Evolutionary conservation across 495 filamentous ascomycete species (phyloP).

Genomic region (Lasiosphaeris hirsuta): DNA sequence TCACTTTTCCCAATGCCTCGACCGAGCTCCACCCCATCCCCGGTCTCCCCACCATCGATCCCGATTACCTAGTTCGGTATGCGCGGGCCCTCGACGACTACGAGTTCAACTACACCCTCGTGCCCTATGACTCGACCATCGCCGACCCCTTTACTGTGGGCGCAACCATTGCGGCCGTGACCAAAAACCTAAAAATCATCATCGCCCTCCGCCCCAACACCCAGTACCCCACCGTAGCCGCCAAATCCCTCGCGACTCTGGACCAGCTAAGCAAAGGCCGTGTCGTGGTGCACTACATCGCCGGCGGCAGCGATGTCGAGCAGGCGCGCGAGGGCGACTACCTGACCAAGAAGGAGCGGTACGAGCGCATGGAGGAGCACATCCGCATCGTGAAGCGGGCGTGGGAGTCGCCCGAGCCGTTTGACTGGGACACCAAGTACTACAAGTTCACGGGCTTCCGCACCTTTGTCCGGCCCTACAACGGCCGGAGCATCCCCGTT

Average conservation of each 20-base stretch:
- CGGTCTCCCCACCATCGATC: slow-evolving; percentile 40
- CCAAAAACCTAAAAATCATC: slow-evolving; percentile 54
- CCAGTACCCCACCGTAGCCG: slow-evolving; percentile 52
- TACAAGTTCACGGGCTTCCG: slow-evolving; percentile 52
- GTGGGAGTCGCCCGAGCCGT: slow-evolving; percentile 49
- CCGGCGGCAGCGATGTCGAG: slow-evolving; percentile 51
- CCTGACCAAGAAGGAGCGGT: slow-evolving; percentile 50
- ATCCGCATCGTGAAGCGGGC: slow-evolving; percentile 51
- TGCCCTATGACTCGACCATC: slow-evolving; percentile 50
- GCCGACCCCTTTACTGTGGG: slow-evolving; percentile 52
- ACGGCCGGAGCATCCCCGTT: slow-evolving; percentile 45
- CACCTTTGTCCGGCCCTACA: slow-evolving; percentile 46
- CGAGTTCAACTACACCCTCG: slow-evolving; percentile 52
- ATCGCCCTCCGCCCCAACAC: slow-evolving; percentile 57
- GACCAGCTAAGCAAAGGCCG: slow-evolving; percentile 51
- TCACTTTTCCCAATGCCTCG: slow-evolving; percentile 49
- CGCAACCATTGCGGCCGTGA: slow-evolving; percentile 49
- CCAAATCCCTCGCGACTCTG: slow-evolving; percentile 53
- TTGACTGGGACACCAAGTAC: slow-evolving; percentile 52
- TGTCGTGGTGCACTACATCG: slow-evolving; percentile 55
- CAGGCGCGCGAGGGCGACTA: slow-evolving; percentile 54
- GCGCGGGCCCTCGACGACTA: slow-evolving; percentile 51
- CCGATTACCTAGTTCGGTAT: slow-evolving; percentile 46
- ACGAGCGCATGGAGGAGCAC: slow-evolving; percentile 51
- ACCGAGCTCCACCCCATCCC: slow-evolving; percentile 51